phyloP scores from a whole-genome alignment of 2,329 filamentous ascomycete genomes.

The Xylaria sp. region DNA sequence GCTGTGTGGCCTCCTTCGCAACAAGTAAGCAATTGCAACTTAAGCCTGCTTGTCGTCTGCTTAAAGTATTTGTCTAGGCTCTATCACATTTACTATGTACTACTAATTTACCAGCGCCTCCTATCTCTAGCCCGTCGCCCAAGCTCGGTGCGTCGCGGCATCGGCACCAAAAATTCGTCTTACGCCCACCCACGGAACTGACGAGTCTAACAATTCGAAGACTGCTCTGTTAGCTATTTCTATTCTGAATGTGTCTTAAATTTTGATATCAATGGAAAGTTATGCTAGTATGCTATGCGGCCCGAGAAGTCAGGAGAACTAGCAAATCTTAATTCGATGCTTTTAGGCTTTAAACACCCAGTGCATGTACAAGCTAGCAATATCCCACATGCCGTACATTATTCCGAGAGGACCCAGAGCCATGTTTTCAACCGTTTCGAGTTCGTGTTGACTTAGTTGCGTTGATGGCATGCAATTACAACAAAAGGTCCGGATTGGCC shows the following conservation, averaged over 20 bases:
- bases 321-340: not conserved
- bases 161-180: conserved; percentile 19
- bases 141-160: conserved; percentile 25
- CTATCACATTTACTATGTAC: not conserved
- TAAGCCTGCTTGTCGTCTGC: not conserved
- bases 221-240: conserved; percentile 1
- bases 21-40: not conserved
- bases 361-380: conserved; percentile 21
- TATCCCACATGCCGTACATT: conserved; percentile 20
- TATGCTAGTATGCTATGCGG: conserved; percentile 27
- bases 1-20: not conserved
- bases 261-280: conserved; percentile 6
- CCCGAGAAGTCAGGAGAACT: not conserved
- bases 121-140: not conserved
- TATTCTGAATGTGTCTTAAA: conserved; percentile 10
- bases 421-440: conserved; percentile 30
- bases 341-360: conserved; percentile 5
- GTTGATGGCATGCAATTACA: conserved; percentile 19
- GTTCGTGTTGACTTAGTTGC: conserved; percentile 24
- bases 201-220: conserved; percentile 1
- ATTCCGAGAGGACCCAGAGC: conserved; percentile 31
- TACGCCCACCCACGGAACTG: not conserved
- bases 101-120: not conserved
- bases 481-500: conserved; percentile 10
- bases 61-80: not conserved